Base-by-base conservation (phyloP, 1,284 basidiomycete species). In the Somion occarium region DNA sequence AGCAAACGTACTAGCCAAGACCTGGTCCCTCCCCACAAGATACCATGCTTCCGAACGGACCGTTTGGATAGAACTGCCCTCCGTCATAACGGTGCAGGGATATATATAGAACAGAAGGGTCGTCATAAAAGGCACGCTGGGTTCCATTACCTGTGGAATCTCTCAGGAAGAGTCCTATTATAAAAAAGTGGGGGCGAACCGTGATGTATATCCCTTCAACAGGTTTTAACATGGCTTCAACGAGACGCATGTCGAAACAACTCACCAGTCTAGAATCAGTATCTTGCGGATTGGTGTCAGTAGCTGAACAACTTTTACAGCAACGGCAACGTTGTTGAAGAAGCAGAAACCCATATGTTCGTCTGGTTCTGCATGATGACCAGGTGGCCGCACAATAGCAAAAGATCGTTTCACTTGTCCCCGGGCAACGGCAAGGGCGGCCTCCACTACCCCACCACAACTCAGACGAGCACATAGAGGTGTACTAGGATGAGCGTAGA, bases 261-360 rank as follows among this genome's bases (percentile, higher is more conserved):
- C 87, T 63, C 64, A 95, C 96, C 97, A 99, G 65, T 99, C 96
- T 13, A 99, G 72, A 61, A 99, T 98, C 59, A 99, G 65, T 13
- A 99, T 84, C 62, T 82, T 91, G 64, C 85, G 89, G 49, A 88
- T 71, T 2, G 79, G 64, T 0, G 88, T 88, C 41, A 76, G 63
- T 53, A 85, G 74, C 61, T 88, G 91, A 25, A 85, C 80, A 30
- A 89, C 94, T 66, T 79, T 83, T 43, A 91, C 81, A 1, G 95
- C 95, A 4, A 99, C 89, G 1, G 96, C 90, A 19, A 97, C 95
- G 61, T 99, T 99, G 70, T 99, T 99, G 74, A 93, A 98, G 73
- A 99, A 95, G 70, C 97, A 99, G 69, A 99, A 99, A 1, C 97
- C 97, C 91, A 98, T 98, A 62, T 93, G 91, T 65, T 94, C 90